Evolutionary conservation across 805 yeast genomes (phyloP).

Genomic region (Grigorovia jiainica): DNA sequence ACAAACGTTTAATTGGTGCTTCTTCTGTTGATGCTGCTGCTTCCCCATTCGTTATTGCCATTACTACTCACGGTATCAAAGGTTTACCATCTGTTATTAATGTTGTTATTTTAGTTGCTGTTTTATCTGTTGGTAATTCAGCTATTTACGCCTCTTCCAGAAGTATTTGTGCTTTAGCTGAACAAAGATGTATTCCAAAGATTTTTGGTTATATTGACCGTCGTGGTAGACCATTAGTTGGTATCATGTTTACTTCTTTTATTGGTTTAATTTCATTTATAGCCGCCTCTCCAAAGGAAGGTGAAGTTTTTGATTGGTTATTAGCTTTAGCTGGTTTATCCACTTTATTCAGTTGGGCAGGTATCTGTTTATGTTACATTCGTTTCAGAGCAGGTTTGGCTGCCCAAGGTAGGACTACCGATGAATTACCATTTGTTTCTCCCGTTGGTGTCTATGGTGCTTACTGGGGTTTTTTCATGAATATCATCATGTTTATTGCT

Average conservation of each 20-base stretch:
- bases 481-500: constrained; percentile 53
- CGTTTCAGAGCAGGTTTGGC: constrained; percentile 56
- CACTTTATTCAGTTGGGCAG: constrained; percentile 54
- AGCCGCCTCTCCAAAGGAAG: constrained; percentile 44
- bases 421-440: constrained; percentile 48
- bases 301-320: constrained; percentile 54
- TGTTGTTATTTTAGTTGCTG: constrained; percentile 57
- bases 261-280: constrained; percentile 53
- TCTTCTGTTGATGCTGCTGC: constrained; percentile 54
- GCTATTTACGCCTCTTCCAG: constrained; percentile 65
- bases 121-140: constrained; percentile 63
- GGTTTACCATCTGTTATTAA: constrained; percentile 60
- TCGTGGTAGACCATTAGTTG: constrained; percentile 57
- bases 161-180: constrained; percentile 53
- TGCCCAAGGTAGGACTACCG: constrained; percentile 47
- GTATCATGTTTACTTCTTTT: constrained; percentile 39
- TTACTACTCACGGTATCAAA: constrained; percentile 49
- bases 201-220: constrained; percentile 50
- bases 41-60: constrained; percentile 73
- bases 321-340: constrained; percentile 54
- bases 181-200: constrained; percentile 53
- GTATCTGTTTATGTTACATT: constrained; percentile 49
- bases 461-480: constrained; percentile 47
- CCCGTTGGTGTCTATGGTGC: constrained; percentile 66
- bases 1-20: constrained; percentile 37